phyloP scores from a whole-genome alignment of 2,329 filamentous ascomycete genomes.

The Trichoderma sp. region DNA sequence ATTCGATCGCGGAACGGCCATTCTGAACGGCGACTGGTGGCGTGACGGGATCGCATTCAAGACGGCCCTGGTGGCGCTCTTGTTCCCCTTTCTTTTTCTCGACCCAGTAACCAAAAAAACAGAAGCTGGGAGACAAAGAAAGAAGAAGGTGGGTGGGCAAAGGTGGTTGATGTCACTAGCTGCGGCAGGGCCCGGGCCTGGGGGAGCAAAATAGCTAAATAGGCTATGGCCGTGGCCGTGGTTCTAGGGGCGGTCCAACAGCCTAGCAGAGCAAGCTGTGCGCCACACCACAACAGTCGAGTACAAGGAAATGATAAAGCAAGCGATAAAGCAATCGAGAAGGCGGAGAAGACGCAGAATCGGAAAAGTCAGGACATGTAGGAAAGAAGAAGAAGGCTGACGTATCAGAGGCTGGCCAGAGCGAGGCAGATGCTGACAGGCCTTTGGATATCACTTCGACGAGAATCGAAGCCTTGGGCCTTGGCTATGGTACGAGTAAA shows the following conservation, averaged over 20 bases:
- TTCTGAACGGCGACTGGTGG: slow-evolving; percentile 26
- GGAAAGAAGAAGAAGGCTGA: slow-evolving; percentile 3
- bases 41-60: slow-evolving; percentile 24
- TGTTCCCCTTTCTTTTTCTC: not conserved
- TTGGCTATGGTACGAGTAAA: no score
- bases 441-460: slow-evolving; percentile 12
- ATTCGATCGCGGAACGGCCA: slow-evolving; percentile 35
- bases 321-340: not conserved
- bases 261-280: slow-evolving; percentile 12
- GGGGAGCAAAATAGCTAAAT: not conserved
- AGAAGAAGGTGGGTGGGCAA: slow-evolving; percentile 19
- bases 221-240: slow-evolving; percentile 8
- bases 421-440: slow-evolving; percentile 19
- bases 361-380: no score
- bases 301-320: not conserved
- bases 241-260: not conserved
- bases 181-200: slow-evolving; percentile 25
- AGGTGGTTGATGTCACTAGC: slow-evolving; percentile 25
- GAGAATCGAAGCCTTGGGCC: not conserved
- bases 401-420: slow-evolving; percentile 12
- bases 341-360: not conserved
- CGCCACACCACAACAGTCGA: slow-evolving; percentile 5
- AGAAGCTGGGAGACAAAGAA: not conserved
- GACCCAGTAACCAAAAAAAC: slow-evolving; percentile 5
- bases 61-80: not conserved